Percentiles rank a stretch among this genome's conserved stretches.
Conservation (phyloP, 768 basidiomycete species). For the Pleurotus giganteus region DNA sequence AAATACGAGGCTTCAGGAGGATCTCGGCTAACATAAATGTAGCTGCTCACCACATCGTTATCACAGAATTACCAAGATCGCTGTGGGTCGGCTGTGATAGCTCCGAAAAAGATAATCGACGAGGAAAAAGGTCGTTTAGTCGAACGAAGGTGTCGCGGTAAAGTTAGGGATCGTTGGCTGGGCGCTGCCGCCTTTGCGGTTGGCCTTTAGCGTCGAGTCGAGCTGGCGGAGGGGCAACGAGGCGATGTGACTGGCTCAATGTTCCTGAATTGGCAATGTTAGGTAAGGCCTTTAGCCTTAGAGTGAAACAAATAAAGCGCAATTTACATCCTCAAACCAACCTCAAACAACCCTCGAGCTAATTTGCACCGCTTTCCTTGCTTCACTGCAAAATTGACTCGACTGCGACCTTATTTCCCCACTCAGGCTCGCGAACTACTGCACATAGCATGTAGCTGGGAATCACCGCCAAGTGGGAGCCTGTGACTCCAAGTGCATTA, state of each 20-base stretch:
- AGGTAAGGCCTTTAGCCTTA: constrained; percentile 5
- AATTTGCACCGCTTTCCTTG: background rate
- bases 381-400: background rate
- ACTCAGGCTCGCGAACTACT: constrained; percentile 1
- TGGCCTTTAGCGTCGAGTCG: constrained; percentile 7
- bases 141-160: constrained; percentile 1
- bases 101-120: background rate
- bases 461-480: constrained; percentile 7
- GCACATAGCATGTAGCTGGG: background rate
- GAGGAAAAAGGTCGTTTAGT: constrained; percentile 16
- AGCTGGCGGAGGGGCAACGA: constrained; percentile 1
- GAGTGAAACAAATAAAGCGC: constrained; percentile 5
- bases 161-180: background rate
- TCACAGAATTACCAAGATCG: background rate
- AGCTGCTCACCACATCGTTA: constrained; percentile 26
- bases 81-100: background rate
- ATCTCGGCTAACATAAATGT: constrained; percentile 20
- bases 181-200: constrained; percentile 6
- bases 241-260: constrained; percentile 1
- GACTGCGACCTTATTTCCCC: background rate
- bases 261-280: background rate
- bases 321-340: constrained; percentile 8
- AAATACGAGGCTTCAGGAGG: constrained; percentile 12
- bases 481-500: background rate
- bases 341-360: background rate